Percentiles rank a stretch among this genome's conserved stretches.
phyloP scores from a whole-genome alignment of 371 early-diverging fungal genomes.

The Apophysomyces sp. region DNA sequence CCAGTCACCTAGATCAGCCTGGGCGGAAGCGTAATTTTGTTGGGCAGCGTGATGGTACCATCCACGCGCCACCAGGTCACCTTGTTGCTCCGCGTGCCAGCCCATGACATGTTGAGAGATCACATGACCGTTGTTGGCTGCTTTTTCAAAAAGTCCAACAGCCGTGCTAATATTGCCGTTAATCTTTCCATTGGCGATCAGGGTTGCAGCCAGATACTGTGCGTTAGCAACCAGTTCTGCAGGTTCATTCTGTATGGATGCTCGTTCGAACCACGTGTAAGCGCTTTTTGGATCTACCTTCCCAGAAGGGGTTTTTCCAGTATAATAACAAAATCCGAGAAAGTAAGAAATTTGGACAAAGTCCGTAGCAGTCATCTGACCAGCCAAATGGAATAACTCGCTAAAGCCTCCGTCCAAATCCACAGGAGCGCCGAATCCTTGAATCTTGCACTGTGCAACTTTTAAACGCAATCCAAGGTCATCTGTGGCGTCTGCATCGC shows the following conservation, averaged over 20 bases:
- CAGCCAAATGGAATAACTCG: background rate
- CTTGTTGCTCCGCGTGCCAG: constrained; percentile 4
- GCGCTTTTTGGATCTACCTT: constrained; percentile 10
- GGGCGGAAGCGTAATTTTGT: constrained; percentile 10
- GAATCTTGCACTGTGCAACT: background rate
- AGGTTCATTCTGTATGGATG: background rate
- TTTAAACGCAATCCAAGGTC: background rate
- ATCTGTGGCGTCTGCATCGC: background rate
- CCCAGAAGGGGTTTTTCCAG: constrained; percentile 3
- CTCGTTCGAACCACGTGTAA: constrained; percentile 5
- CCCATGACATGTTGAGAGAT: constrained; percentile 12
- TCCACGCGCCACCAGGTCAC: background rate
- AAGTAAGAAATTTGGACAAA: constrained; percentile 7
- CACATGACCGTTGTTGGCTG: constrained; percentile 8
- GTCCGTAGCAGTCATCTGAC: background rate
- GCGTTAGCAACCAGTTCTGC: background rate
- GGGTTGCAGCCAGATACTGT: constrained; percentile 8
- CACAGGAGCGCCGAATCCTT: background rate
- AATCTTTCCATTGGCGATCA: constrained; percentile 5
- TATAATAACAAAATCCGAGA: constrained; percentile 6
- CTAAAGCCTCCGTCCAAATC: background rate
- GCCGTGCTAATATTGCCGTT: background rate
- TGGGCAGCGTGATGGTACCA: constrained; percentile 13
- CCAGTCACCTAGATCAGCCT: constrained; percentile 9
- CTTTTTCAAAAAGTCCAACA: constrained; percentile 3